These are phyloP conservation scores for Lasiodiplodia citricola DNA, from an alignment of 2,329 filamentous ascomycete species.

Conservation along the genomic window DNA sequence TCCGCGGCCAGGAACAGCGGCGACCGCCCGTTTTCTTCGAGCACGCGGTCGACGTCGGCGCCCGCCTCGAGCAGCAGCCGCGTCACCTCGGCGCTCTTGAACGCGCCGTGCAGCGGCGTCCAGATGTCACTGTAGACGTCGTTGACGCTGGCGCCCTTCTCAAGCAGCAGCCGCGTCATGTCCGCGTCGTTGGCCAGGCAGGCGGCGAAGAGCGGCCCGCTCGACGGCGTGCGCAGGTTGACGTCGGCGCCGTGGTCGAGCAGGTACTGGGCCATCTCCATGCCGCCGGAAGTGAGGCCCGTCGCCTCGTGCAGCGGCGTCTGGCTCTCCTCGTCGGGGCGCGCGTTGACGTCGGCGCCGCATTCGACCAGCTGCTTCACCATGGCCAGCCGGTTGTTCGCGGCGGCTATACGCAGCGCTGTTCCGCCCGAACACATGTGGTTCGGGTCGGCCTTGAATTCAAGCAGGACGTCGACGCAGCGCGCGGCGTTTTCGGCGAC, in stretches of 20 bases:
- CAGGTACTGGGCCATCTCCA: background rate
- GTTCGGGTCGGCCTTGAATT: background rate
- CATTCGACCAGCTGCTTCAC: background rate
- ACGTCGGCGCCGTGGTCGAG: background rate
- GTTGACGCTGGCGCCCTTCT: background rate
- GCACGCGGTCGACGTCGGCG: background rate
- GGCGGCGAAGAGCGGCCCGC: background rate
- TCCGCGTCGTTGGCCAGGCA: background rate
- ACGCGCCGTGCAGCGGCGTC: background rate
- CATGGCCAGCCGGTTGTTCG: background rate
- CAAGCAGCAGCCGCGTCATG: background rate
- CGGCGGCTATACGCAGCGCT: background rate
- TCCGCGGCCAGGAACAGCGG: background rate
- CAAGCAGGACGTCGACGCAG: background rate
- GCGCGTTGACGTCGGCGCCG: background rate
- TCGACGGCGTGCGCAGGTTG: background rate
- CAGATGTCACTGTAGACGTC: background rate
- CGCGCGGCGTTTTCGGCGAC: background rate
- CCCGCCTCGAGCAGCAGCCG: background rate
- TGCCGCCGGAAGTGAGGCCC: background rate
- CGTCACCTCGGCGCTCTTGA: background rate
- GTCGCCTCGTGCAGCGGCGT: background rate
- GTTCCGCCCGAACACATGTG: background rate
- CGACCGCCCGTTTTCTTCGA: background rate
- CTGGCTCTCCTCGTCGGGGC: background rate